Evolutionary conservation across 352 stramenopile species (phyloP).

Genomic region (Pythium sp.): DNA sequence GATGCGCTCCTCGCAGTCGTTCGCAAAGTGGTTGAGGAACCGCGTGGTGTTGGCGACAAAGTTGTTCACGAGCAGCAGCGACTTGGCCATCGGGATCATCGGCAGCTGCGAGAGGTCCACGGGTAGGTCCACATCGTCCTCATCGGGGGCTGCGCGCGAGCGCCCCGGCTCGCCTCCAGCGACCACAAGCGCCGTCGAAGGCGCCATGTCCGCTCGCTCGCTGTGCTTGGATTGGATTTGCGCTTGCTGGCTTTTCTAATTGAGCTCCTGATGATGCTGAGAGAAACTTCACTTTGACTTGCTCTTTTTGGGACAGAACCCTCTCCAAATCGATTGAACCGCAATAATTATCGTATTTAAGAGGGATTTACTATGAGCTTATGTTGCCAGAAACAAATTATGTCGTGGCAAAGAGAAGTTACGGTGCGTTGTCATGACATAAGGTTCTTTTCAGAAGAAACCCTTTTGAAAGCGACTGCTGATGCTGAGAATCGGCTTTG

Average conservation of each 20-base stretch:
- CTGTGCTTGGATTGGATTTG: not conserved
- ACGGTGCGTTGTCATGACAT: not conserved
- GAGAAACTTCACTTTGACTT: conserved; percentile 1
- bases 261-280: not conserved
- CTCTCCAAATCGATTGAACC: not conserved
- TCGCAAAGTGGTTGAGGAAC: conserved; percentile 85
- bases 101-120: conserved; percentile 78
- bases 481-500: not conserved
- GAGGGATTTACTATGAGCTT: not conserved
- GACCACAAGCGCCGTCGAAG: conserved; percentile 63
- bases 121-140: conserved; percentile 63
- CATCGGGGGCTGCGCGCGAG: conserved; percentile 10
- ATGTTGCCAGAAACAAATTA: not conserved
- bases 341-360: not conserved
- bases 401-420: not conserved
- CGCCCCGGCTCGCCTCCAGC: conserved; percentile 18
- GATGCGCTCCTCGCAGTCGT: conserved; percentile 83
- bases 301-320: conserved; percentile 5
- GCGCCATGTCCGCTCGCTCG: conserved; percentile 18
- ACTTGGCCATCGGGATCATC: conserved; percentile 71
- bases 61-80: conserved; percentile 83
- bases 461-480: not conserved
- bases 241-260: not conserved
- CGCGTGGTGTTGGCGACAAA: conserved; percentile 84
- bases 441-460: not conserved